Evolutionary conservation across 352 stramenopile species (phyloP), one percentile per base, ranked within the genome.

Genomic region (Globisporangium paroecandrum): DNA sequence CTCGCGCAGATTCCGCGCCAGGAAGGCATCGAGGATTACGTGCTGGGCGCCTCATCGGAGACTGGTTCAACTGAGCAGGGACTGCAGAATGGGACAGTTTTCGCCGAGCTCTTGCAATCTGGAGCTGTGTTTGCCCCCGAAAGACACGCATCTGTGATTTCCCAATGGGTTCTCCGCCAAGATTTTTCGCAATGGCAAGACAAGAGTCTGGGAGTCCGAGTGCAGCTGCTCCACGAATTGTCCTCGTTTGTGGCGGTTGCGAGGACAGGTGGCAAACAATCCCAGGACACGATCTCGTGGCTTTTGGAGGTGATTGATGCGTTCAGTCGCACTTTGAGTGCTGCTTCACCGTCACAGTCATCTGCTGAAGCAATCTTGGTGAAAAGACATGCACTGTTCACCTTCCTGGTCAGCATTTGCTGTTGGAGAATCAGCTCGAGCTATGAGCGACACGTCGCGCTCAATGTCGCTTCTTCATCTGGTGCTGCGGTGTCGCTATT

Each of bases 111-210:
- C 9, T 29, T 68, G 61, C 60, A 47, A 13, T 59, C 54, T 6
- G 54, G 55, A 36, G 25, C 3, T 3, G 60, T 64, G 24, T 65
- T 68, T 34, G 24, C 46, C 5, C 22, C 66, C 9, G 62, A 71
- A 25, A 55, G 36, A 25, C 61, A 65, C 25, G 61, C 66, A 8
- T 59, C 60, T 3, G 20, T 68, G 29, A 38, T 72, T 22, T 49
- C 51, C 9, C 66, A 72, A 47, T 72, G 66, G 66, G 8, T 72
- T 53, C 43, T 72, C 20, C 66, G 60, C 3, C 66, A 72, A 61
- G 66, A 72, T 46, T 72, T 72, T 59, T 29, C 60, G n/a, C 41
- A 55, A 51, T 72, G 66, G 66, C 24, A 13, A 9, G 0, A 43
- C 15, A 6, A 62, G 25, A 58, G 18, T 57, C 15, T 43, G n/a